phyloP scores from a whole-genome alignment of 495 filamentous ascomycete species.

The Penicillium salamii region DNA sequence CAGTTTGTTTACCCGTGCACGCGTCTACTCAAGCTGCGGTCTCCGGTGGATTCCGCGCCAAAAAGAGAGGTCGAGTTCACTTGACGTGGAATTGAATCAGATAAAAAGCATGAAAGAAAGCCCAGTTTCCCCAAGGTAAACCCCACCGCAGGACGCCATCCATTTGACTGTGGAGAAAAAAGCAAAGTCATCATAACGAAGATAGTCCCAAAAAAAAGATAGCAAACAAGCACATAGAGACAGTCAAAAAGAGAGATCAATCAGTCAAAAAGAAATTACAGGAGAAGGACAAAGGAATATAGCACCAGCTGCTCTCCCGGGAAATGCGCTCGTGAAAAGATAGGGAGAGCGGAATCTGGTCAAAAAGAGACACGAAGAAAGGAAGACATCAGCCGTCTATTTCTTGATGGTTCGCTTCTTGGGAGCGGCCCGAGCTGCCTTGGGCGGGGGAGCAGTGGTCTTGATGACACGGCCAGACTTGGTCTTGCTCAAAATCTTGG shows the following conservation, averaged over 20 bases:
- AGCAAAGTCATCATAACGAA: constrained; percentile 31
- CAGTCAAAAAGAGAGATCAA: constrained; percentile 23
- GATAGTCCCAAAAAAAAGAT: constrained; percentile 38
- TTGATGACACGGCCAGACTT: constrained; percentile 91
- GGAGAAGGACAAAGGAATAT: constrained; percentile 23
- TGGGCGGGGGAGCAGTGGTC: constrained; percentile 41
- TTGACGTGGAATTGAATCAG: neutral
- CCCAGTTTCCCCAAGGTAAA: constrained; percentile 34
- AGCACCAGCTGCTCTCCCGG: constrained; percentile 17
- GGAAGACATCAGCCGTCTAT: constrained; percentile 20
- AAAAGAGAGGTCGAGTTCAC: constrained; percentile 16
- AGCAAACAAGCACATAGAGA: constrained; percentile 27
- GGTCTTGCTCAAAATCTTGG: constrained; percentile 75
- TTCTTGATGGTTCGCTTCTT: constrained; percentile 63
- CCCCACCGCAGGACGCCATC: constrained; percentile 46
- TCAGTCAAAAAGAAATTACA: constrained; percentile 28
- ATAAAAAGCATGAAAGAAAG: constrained; percentile 12
- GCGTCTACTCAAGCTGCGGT: no score
- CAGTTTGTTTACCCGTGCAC: constrained; percentile 1
- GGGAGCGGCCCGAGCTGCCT: constrained; percentile 51
- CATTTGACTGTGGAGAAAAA: constrained; percentile 29
- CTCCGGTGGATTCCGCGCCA: no score
- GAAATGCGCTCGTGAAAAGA: constrained; percentile 29
- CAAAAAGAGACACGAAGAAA: constrained; percentile 18
- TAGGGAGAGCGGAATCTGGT: constrained; percentile 19